Base-by-base conservation (phyloP, 306 rosid genomes). In the Castanopsis chinensis region DNA sequence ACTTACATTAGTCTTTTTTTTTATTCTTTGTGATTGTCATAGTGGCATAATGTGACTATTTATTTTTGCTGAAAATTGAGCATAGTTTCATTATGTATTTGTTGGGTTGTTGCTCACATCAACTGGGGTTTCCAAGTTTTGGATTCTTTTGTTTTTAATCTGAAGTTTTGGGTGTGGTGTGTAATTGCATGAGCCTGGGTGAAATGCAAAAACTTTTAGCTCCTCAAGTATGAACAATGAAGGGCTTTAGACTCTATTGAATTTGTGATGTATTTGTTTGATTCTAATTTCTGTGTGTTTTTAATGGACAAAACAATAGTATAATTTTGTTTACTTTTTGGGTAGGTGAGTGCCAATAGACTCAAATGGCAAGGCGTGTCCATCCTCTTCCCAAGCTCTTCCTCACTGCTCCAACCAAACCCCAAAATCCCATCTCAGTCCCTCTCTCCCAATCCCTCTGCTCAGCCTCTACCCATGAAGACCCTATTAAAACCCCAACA, bases 291-390 rank as follows among this genome's bases (percentile, higher is more conserved):
- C 25, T 23, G 65, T 13, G 19, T 5, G n/a, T 30, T 30, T 12
- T 13, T 1, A 49, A 49, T 0, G 53, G 53, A 49, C 53, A 49
- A 12, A 49, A 49, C 4, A 49, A 49, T 12, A 49, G 53, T 49
- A 49, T 49, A 49, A 49, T 49, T 49, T 49, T 49, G 17, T 49
- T 49, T 49, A 12, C 53, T 49, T 13, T 49, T 49, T 49, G 53
- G 17, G 53, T 49, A 49, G 53, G 53, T 49, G 14, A 49, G 53
- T 13, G 53, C 53, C 2, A 4, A 10, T 58, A n/a, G 1, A 13
- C 45, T 14, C 18, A 11, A 49, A 88, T 89, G 92, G 77, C 78
- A 78, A 87, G 33, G 52, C 83, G 79, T 60, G 64, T 70, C 57
- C 28, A 10, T 69, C 79, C 70, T 65, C 85, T 83, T 74, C 85